Evolutionary conservation across 345 rosid species (phyloP).

Genomic region (Turritis glabra): DNA sequence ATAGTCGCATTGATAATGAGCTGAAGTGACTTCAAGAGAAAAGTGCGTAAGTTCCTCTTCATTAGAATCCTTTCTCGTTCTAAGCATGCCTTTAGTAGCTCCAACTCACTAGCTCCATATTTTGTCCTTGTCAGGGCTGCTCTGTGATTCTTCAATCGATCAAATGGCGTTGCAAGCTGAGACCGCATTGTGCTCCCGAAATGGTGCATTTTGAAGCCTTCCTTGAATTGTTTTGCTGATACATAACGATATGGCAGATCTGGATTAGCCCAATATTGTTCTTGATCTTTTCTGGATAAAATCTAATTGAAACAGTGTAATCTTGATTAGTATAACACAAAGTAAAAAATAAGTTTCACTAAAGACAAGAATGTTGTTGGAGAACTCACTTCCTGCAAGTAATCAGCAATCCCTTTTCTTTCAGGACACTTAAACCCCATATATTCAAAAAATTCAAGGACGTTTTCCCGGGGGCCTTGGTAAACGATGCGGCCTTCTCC

Average conservation of each 20-base stretch:
- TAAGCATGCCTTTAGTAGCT: conserved; percentile 54
- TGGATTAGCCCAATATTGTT: conserved; percentile 58
- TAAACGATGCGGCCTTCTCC: conserved; percentile 68
- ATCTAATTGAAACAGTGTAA: conserved; percentile 37
- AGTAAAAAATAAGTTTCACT: background rate
- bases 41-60: conserved; percentile 62
- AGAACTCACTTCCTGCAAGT: conserved; percentile 72
- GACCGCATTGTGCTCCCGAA: conserved; percentile 41
- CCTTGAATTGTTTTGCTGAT: conserved; percentile 50
- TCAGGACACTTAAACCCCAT: conserved; percentile 77
- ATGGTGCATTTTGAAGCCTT: conserved; percentile 52
- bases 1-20: conserved; percentile 23
- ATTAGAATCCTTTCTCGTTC: conserved; percentile 59
- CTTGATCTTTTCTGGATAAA: conserved; percentile 74
- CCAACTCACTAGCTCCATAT: conserved; percentile 55
- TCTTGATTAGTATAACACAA: background rate
- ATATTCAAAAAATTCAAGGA: conserved; percentile 55
- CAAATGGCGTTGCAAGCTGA: conserved; percentile 54
- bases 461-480: conserved; percentile 67
- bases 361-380: background rate
- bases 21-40: conserved; percentile 50
- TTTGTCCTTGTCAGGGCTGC: conserved; percentile 55
- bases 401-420: conserved; percentile 78
- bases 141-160: conserved; percentile 50
- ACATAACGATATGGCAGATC: conserved; percentile 56